A percentile compares a stretch with the other conserved stretches of the same genome.
phyloP scores from a whole-genome alignment of 208 protist species.

The Trypanosoma avium region DNA sequence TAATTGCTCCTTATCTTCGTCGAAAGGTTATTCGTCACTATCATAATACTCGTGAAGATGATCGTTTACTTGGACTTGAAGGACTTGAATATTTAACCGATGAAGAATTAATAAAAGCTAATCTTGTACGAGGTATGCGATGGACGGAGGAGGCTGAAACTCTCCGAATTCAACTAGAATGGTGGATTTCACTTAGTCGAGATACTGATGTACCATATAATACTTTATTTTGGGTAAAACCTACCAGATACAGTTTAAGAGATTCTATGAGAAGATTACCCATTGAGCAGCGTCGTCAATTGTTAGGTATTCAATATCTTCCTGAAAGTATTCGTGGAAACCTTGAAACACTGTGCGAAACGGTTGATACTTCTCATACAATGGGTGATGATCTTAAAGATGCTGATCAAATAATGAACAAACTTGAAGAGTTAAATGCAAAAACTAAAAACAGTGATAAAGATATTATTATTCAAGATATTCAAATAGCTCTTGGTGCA shows the following conservation, averaged over 20 bases:
- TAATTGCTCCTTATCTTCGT: conserved; percentile 64
- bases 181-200: conserved; percentile 75
- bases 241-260: conserved; percentile 78
- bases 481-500: conserved; percentile 61
- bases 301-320: conserved; percentile 88
- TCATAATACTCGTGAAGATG: conserved; percentile 78
- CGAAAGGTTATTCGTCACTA: conserved; percentile 75
- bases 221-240: conserved; percentile 90
- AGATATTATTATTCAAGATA: conserved; percentile 59
- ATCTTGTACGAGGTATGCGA: conserved; percentile 83
- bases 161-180: conserved; percentile 85
- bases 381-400: conserved; percentile 56
- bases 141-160: conserved; percentile 84
- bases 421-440: conserved; percentile 74
- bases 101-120: conserved; percentile 85
- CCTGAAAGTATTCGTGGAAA: conserved; percentile 77
- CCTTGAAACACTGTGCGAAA: conserved; percentile 85
- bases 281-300: conserved; percentile 76
- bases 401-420: conserved; percentile 74
- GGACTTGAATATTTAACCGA: conserved; percentile 73
- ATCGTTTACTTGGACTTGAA: conserved; percentile 79
- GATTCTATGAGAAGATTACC: conserved; percentile 86
- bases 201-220: conserved; percentile 87
- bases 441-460: conserved; percentile 77
- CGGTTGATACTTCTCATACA: conserved; percentile 58